phyloP scores from a whole-genome alignment of 306 rosid species.

The Sophora flavescens region DNA sequence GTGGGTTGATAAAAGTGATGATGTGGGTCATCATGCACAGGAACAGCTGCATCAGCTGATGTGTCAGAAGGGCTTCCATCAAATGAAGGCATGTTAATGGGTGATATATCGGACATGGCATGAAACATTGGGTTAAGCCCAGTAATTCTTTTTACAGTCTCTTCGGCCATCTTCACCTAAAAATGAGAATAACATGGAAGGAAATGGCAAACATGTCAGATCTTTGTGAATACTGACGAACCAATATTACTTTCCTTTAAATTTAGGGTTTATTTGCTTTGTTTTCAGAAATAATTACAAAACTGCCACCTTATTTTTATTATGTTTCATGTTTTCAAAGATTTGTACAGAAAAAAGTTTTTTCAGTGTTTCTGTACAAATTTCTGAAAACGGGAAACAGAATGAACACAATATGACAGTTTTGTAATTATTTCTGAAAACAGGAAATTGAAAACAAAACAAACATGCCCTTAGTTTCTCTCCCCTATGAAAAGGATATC shows the following conservation, averaged over 20 bases:
- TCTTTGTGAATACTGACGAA: background rate
- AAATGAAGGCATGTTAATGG: slow-evolving; percentile 67
- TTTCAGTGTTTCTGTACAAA: no score
- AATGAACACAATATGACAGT: no score
- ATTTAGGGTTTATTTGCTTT: no score
- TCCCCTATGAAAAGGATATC: slow-evolving; percentile 19
- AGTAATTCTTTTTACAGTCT: slow-evolving; percentile 78
- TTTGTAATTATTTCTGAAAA: no score
- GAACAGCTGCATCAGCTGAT: slow-evolving; percentile 77
- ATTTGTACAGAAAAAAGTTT: no score
- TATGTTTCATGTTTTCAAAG: no score
- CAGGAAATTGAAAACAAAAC: no score
- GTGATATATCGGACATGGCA: slow-evolving; percentile 65
- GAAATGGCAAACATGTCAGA: slow-evolving; percentile 35
- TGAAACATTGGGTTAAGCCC: slow-evolving; percentile 71
- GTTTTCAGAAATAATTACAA: no score
- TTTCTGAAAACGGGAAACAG: no score
- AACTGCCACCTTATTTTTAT: no score
- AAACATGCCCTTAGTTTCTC: no score
- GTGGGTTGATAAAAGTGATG: slow-evolving; percentile 64
- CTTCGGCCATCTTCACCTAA: slow-evolving; percentile 97
- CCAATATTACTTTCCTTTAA: background rate
- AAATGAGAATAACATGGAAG: slow-evolving; percentile 39
- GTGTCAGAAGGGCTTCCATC: slow-evolving; percentile 82
- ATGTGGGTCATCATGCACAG: slow-evolving; percentile 69